Evolutionary conservation across 805 yeast species (phyloP).

Genomic region (Metahyphopichia silvanorum): DNA sequence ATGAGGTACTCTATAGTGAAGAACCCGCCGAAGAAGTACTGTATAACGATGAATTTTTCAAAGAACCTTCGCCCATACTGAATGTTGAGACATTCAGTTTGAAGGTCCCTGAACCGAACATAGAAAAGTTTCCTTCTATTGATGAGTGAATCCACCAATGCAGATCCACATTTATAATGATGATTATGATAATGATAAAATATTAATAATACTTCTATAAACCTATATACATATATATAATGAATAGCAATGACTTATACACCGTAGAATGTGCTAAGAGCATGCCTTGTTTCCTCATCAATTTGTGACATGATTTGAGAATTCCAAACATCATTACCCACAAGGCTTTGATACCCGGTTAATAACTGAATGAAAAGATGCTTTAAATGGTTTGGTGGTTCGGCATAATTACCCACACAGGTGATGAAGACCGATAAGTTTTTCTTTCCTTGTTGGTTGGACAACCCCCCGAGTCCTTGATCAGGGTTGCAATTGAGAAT

Average conservation of each 20-base stretch:
- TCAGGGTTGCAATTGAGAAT: slow-evolving; percentile 65
- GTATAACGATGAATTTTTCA: too few species aligned
- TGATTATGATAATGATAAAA: slow-evolving; percentile 1
- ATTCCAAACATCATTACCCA: slow-evolving; percentile 42
- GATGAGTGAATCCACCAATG: too few species aligned
- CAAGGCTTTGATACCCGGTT: slow-evolving; percentile 42
- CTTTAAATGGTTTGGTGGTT: slow-evolving; percentile 46
- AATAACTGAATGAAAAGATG: slow-evolving; percentile 43
- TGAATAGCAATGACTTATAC: slow-evolving; percentile 6
- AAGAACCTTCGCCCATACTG: too few species aligned
- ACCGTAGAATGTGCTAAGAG: slow-evolving; percentile 18
- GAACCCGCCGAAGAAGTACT: too few species aligned
- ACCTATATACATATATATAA: slow-evolving; percentile 3
- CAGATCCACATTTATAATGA: too few species aligned
- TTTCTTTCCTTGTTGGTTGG: slow-evolving; percentile 42
- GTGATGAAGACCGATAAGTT: slow-evolving; percentile 53
- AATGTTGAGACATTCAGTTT: too few species aligned
- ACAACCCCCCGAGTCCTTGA: slow-evolving; percentile 47
- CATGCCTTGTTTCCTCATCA: slow-evolving; percentile 26
- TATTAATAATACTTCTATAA: slow-evolving; percentile 3
- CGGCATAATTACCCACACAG: slow-evolving; percentile 54
- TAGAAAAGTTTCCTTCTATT: too few species aligned
- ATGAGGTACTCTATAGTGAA: slow-evolving; percentile 53
- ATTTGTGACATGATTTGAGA: slow-evolving; percentile 26
- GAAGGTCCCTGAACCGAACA: too few species aligned